Evolutionary conservation across 139 green algal species (phyloP), one percentile per base, ranked within the genome.

Genomic region (Tetraselmis striata): DNA sequence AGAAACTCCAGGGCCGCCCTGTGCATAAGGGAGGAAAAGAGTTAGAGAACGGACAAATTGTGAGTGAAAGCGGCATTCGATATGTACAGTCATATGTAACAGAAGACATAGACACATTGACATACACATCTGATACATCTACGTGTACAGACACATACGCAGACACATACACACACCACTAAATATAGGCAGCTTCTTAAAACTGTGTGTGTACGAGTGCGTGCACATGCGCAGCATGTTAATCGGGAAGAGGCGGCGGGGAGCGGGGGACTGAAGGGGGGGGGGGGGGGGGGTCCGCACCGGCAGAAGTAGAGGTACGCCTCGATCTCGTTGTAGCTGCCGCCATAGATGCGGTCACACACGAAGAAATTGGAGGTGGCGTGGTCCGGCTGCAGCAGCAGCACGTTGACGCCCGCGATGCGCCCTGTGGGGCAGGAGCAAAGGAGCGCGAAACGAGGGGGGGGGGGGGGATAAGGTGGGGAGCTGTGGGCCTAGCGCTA

Each of bases 281-380:
- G 45, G 45, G 18, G 45, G 11, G 45, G 45, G 18, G 45, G 2
- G n/a, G 28, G 25, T 24, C 22, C 1, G 30, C 25, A 92, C 92
- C 94, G 90, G 86, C 87, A 95, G 82, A 98, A 97, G 90, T 96
- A 98, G 22, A 98, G 89, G 92, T 99, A 99, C 24, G 94, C 94
- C 84, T 99, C 96, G 27, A 92, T 81, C 89, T 98, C 95, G 81
- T 98, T 97, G 88, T 98, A 98, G 27, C 80, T 89, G 32, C 96
- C 95, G 45, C 94, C 95, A 59, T 98, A 98, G 86, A 98, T 98
- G 30, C 89, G 77, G 23, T 81, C 83, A 0, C 95, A 95, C 1
- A 81, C 79, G 89, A 98, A 98, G 23, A 98, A 82, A 85, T 92
- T 94, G 85, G 79, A 89, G 23, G 59, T 59, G 77, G 81, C 92